These are phyloP conservation scores for Myriosclerotinia duriaeana DNA, from an alignment of 2,329 filamentous ascomycete species.

Conservation along the genomic window DNA sequence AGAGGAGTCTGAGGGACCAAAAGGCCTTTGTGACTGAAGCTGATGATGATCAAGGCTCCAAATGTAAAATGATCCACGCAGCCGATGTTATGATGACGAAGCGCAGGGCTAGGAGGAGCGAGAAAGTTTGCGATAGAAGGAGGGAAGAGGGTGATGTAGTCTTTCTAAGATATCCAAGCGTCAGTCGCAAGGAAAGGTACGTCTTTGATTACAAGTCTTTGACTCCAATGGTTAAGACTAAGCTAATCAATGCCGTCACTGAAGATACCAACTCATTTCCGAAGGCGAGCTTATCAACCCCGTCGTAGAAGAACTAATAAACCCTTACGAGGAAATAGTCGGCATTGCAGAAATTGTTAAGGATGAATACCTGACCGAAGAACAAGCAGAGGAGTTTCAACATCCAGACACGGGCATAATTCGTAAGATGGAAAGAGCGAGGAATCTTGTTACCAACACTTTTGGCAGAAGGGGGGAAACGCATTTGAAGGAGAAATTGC, in stretches of 20 bases:
- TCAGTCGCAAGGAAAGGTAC: constrained; percentile 65
- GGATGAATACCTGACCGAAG: constrained; percentile 73
- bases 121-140: constrained; percentile 44
- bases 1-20: constrained; percentile 34
- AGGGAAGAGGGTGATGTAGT: constrained; percentile 53
- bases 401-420: constrained; percentile 73
- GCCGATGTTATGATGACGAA: constrained; percentile 52
- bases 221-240: background rate
- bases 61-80: constrained; percentile 54
- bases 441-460: constrained; percentile 27
- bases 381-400: constrained; percentile 65
- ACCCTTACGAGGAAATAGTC: constrained; percentile 72
- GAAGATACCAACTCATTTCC: constrained; percentile 70
- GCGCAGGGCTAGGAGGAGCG: constrained; percentile 52
- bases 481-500: constrained; percentile 55
- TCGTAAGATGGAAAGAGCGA: constrained; percentile 72
- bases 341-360: constrained; percentile 68
- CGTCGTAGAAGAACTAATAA: constrained; percentile 73
- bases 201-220: background rate
- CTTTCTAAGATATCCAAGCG: constrained; percentile 81
- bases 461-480: constrained; percentile 43
- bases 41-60: constrained; percentile 28
- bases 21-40: constrained; percentile 34
- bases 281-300: constrained; percentile 79
- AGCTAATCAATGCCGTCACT: constrained; percentile 8